A percentile compares a stretch with the other conserved stretches of the same genome.
Evolutionary conservation across 805 yeast species (phyloP).

Genomic region (Lachancea mirantina): DNA sequence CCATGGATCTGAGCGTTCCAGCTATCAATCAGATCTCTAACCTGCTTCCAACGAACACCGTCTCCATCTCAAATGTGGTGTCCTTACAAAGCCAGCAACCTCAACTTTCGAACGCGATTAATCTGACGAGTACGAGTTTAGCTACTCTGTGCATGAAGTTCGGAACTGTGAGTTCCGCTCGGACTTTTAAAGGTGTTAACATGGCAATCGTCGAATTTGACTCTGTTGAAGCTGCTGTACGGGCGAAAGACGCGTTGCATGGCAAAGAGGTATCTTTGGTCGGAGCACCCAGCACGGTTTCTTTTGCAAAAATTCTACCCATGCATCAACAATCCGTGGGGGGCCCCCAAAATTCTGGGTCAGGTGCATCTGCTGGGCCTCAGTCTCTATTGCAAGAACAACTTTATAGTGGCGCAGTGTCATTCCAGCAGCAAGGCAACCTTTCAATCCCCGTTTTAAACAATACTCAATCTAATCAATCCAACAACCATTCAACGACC

Average conservation of each 20-base stretch:
- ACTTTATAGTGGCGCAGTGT: slow-evolving; percentile 27
- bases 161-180: slow-evolving; percentile 54
- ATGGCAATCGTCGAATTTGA: slow-evolving; percentile 67
- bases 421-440: slow-evolving; percentile 29
- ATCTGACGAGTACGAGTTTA: slow-evolving; percentile 39
- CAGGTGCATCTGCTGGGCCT: slow-evolving; percentile 10
- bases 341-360: slow-evolving; percentile 7
- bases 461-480: slow-evolving; percentile 7
- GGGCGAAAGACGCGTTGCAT: slow-evolving; percentile 68
- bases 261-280: slow-evolving; percentile 73
- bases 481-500: slow-evolving; percentile 1
- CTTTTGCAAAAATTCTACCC: slow-evolving; percentile 69
- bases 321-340: slow-evolving; percentile 26
- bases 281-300: slow-evolving; percentile 67
- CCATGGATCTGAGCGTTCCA: slow-evolving; percentile 63
- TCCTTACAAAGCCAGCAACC: slow-evolving; percentile 45
- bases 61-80: slow-evolving; percentile 66
- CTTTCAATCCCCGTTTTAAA: slow-evolving; percentile 27
- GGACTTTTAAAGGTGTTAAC: slow-evolving; percentile 46
- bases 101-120: slow-evolving; percentile 39
- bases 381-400: slow-evolving; percentile 31
- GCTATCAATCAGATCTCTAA: slow-evolving; percentile 66
- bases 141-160: slow-evolving; percentile 54
- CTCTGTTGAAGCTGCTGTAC: slow-evolving; percentile 66
- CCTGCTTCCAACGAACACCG: slow-evolving; percentile 67